Base-by-base conservation (phyloP, 2,329 filamentous ascomycete genomes). In the Neofusicoccum ribis region DNA sequence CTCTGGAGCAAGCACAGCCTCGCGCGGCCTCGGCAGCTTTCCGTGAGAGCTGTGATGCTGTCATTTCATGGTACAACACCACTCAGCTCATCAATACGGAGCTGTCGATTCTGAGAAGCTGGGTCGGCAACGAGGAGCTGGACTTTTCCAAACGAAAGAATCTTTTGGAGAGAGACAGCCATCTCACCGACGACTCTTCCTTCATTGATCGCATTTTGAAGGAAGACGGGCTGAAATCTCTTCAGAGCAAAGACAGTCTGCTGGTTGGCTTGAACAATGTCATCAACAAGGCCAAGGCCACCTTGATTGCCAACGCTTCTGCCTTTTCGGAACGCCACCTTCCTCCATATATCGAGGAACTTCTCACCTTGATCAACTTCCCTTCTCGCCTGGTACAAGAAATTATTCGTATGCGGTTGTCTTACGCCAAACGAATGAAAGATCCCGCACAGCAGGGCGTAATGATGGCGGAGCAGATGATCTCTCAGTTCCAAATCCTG, bases 401-500 rank as follows among this genome's bases (percentile, higher is more conserved):
- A 75, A 96, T 99, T 72, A 97, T 97, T 74, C 91, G 91, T 62
- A 91, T 97, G 71, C 90, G 95, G 66, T 84, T 98, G 34, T 91
- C 89, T 9, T 98, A 97, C 76, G 93, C 94, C 17, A 92, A 89
- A 80, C 94, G 93, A 76, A 96, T 97, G 88, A 96, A 94, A 79
- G 94, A 98, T 72, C 92, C 93, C 9, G 90, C 93, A 1, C 91
- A 95, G 79, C 92, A 96, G 76, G 96, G 93, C 69, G 85, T 91
- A 31, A 90, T 99, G 81, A 92, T 99, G 85, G 91, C 96, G 67
- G 93, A 98, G 74, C 94, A 98, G 79, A 96, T 98, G 91, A 97
- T 99, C 68, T 85, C 91, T 0, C 95, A 99, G 74, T 98, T 99
- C 71, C 93, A 96, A 78, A 91, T 97, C 50, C 82, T 98, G 63